phyloP scores from a whole-genome alignment of 2,329 filamentous ascomycete species.

The Trichoderma koningiopsis region DNA sequence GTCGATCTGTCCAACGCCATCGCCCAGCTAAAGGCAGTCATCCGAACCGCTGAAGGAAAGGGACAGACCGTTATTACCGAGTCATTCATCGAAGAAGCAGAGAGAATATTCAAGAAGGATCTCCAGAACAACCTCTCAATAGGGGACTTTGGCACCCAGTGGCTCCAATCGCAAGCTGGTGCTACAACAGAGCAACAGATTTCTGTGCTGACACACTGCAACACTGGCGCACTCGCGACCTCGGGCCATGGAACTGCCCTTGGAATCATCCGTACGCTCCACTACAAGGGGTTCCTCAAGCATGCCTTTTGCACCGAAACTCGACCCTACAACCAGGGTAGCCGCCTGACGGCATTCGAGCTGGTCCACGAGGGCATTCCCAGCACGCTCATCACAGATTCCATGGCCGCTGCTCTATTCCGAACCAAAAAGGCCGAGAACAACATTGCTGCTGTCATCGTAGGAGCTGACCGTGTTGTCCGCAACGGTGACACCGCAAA shows the following conservation, averaged over 20 bases:
- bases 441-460: constrained; percentile 83
- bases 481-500: constrained; percentile 98
- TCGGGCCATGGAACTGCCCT: constrained; percentile 97
- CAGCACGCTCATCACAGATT: constrained; percentile 89
- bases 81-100: constrained; percentile 77
- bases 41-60: constrained; percentile 52
- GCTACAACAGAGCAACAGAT: constrained; percentile 54
- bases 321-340: constrained; percentile 96
- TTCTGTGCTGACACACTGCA: constrained; percentile 95
- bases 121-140: constrained; percentile 85
- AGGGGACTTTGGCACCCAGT: constrained; percentile 78
- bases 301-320: constrained; percentile 97
- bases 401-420: constrained; percentile 91
- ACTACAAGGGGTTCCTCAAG: constrained; percentile 64
- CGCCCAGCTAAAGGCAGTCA: constrained; percentile 69
- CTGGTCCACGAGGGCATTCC: constrained; percentile 93
- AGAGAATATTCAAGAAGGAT: constrained; percentile 85
- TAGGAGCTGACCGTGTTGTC: constrained; percentile 92
- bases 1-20: constrained; percentile 94
- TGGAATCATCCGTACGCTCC: constrained; percentile 86
- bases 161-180: constrained; percentile 67
- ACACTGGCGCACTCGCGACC: constrained; percentile 94
- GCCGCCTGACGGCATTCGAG: constrained; percentile 91
- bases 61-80: constrained; percentile 58
- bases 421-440: constrained; percentile 60